Evolutionary conservation across 1,284 basidiomycete species (phyloP), one percentile per base, ranked within the genome.

Genomic region (Irpex rosettiformis): DNA sequence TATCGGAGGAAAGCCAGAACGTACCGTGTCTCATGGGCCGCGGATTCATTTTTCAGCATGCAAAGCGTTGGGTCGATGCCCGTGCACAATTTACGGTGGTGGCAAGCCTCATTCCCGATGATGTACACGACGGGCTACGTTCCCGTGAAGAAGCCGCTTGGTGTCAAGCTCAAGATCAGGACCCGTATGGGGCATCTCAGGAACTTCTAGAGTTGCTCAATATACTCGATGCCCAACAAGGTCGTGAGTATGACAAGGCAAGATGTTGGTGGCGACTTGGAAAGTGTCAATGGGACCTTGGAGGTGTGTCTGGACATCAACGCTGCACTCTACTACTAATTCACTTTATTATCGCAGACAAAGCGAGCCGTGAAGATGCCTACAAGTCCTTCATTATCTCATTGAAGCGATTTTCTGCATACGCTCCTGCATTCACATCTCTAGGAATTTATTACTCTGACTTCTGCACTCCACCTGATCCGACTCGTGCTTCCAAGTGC

Each of bases 401-500:
- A 0, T 81, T 98, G 18, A 93, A 95, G 70, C 85, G 82, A 27
- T 83, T 84, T 57, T 74, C 90, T 0, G 79, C 84, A 2, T 98
- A 88, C 70, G 95, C 96, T 0, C 89, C 97, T 0, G 86, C 96
- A 0, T 99, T 96, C 72, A 97, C 96, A 0, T 92, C 94, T 0
- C 83, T 99, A 7, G 97, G 97, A 6, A 78, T 93, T 53, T 96
- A 95, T 74, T 99, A 99, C 71, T 75, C 83, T 18, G 88, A 93
- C 55, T 79, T 79, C 56, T 74, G 83, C 11, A 75, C 78, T 11
- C 93, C 94, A 1, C 84, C 88, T 0, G 96, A 99, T 72, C 84
- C 85, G 7, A 83, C 85, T 8, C 86, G 96, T 45, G 91, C 96
- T 1, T 90, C 92, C 16, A 96, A 96, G 70, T 99, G 97, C 71